Evolutionary conservation across 495 filamentous ascomycete genomes (phyloP), one percentile per base, ranked within the genome.

Genomic region (Penicillium bovifimosum): DNA sequence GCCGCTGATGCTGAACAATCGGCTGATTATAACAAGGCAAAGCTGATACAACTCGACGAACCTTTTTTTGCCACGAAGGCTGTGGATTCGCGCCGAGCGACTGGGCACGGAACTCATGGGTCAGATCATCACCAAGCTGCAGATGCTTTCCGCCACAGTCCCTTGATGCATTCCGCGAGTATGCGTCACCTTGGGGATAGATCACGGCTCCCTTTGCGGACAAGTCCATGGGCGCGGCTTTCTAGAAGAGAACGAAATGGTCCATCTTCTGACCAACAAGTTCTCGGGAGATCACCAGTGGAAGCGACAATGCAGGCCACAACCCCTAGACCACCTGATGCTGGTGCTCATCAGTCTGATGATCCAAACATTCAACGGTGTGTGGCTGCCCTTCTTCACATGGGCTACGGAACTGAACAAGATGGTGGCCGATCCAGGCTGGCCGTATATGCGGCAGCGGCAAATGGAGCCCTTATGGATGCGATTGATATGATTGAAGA

Each of bases 401-500:
- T 82, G 53, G 80, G 80, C 0, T 82, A 78, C 53, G 75, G 72
- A n/a, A 67, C 64, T 14, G 61, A 62, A 31, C 53, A 68, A 18
- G 66, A 75, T 14, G 72, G 74, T 17, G 74, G 72, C 16, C 65
- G 53, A 28, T 61, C 74, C 40, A 69, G 79, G 35, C 63, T 82
- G 56, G 66, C 63, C 18, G 65, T 81, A 7, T 81, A 78, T 65
- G 78, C 79, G 0, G 74, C 76, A 27, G 76, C 78, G 38, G 69
- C 71, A 9, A 69, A 75, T 14, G 76, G 76, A 16, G 70, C 62
- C 18, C 55, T 82, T 18, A 44, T 53, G 9, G 72, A 76, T 54
- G 79, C 79, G 13, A 75, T 82, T 58, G 79, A 80, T 31, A 76
- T 81, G 69, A 77, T 82, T 61, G 77, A 80, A 43, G 79, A 81